A percentile compares a stretch with the other conserved stretches of the same genome.
These are phyloP conservation scores for Cyberlindnera mycetangii DNA, from an alignment of 805 yeast species.

Conservation along the genomic window DNA sequence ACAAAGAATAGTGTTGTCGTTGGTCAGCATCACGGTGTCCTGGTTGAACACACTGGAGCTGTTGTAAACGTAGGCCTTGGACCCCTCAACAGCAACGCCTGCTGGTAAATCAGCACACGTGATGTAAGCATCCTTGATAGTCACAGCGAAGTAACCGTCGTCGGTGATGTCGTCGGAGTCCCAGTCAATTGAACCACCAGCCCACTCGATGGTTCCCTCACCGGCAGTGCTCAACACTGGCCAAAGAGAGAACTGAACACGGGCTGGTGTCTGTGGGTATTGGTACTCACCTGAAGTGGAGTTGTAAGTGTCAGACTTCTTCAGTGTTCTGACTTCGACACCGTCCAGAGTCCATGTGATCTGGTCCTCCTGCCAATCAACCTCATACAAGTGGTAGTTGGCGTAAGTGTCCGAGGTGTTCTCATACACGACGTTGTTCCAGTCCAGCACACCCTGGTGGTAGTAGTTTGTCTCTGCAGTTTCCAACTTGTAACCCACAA, in stretches of 20 bases:
- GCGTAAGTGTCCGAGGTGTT: conserved; percentile 51
- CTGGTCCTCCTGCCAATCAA: conserved; percentile 80
- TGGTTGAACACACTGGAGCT: conserved; percentile 43
- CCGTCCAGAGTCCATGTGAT: conserved; percentile 77
- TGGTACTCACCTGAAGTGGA: conserved; percentile 55
- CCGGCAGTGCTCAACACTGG: conserved; percentile 65
- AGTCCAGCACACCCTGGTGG: conserved; percentile 69
- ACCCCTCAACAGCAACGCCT: conserved; percentile 42
- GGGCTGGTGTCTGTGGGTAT: conserved; percentile 73
- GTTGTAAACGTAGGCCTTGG: conserved; percentile 53
- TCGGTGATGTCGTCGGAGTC: conserved; percentile 63
- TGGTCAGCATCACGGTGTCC: conserved; percentile 55
- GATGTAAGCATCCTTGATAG: conserved; percentile 56
- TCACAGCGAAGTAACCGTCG: conserved; percentile 77
- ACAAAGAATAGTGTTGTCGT: conserved; percentile 58
- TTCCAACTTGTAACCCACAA: conserved; percentile 69
- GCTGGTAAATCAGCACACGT: conserved; percentile 72
- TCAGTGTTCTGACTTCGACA: conserved; percentile 58
- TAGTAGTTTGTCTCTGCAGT: conserved; percentile 77
- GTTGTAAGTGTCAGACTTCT: conserved; percentile 58
- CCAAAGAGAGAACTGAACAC: conserved; percentile 73
- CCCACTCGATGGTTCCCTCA: conserved; percentile 72
- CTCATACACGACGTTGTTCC: conserved; percentile 50
- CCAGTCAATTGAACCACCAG: conserved; percentile 90
- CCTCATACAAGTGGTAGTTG: conserved; percentile 68